A percentile compares a stretch with the other conserved stretches of the same genome.
phyloP scores from a whole-genome alignment of 2,329 filamentous ascomycete species.

The Coniochaeta sp. region DNA sequence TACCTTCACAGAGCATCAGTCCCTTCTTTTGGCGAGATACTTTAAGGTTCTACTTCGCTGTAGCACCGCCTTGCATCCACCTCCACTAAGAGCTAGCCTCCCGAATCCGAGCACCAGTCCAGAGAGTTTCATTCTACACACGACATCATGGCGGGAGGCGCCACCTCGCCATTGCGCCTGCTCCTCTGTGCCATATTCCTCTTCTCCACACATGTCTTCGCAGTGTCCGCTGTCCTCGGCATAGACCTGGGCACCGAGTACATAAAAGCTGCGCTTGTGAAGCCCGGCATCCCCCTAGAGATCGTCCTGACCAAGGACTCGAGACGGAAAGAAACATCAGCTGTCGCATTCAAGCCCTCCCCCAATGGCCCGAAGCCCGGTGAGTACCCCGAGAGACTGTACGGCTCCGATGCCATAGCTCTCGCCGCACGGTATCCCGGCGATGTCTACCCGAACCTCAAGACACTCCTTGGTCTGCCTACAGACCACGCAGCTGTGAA shows the following conservation, averaged over 20 bases:
- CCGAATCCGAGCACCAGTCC: not conserved
- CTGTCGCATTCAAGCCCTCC: conserved; percentile 89
- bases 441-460: conserved; percentile 93
- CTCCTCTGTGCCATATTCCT: conserved; percentile 31
- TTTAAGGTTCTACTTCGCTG: not conserved
- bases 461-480: conserved; percentile 74
- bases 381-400: conserved; percentile 77
- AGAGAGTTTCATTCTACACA: not conserved
- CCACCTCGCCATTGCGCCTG: conserved; percentile 25
- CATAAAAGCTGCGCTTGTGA: conserved; percentile 92
- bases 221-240: conserved; percentile 70
- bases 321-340: conserved; percentile 86
- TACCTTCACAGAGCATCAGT: conserved; percentile 3
- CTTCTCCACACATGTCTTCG: conserved; percentile 41
- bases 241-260: conserved; percentile 95
- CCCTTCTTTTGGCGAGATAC: not conserved
- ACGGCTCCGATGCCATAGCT: conserved; percentile 86
- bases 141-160: conserved; percentile 26
- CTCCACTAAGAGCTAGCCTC: not conserved
- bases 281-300: conserved; percentile 93
- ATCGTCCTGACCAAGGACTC: conserved; percentile 98
- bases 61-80: not conserved
- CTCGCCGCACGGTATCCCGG: conserved; percentile 80
- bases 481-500: conserved; percentile 53
- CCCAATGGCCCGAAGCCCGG: conserved; percentile 54